Conservation (phyloP, 495 filamentous ascomycete species). For the Penicillium bovifimosum region DNA sequence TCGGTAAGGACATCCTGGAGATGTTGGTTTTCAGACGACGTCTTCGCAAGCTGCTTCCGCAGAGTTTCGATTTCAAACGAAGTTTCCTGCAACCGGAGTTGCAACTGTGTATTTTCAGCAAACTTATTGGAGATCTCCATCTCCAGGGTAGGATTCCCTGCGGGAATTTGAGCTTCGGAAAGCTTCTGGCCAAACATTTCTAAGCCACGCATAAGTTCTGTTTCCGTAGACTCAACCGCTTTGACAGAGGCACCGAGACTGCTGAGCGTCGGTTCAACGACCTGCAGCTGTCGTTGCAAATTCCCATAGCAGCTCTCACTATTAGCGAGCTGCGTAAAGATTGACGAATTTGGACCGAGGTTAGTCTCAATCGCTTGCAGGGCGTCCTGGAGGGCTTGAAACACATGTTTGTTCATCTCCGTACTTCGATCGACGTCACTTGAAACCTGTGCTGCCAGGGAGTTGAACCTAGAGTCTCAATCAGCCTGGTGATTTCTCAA, state of each 20-base stretch:
- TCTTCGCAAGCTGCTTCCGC: constrained; percentile 12
- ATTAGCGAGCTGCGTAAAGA: constrained; percentile 22
- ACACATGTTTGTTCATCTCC: constrained; percentile 11
- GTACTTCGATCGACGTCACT: constrained; percentile 9
- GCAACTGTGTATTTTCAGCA: constrained; percentile 22
- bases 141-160: constrained; percentile 9
- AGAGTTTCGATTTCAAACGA: constrained; percentile 12
- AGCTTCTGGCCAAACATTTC: constrained; percentile 18
- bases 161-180: constrained; percentile 15
- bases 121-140: constrained; percentile 11
- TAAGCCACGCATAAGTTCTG: constrained; percentile 18
- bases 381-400: constrained; percentile 15
- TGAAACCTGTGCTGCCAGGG: constrained; percentile 13
- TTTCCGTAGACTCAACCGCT: constrained; percentile 10
- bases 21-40: constrained; percentile 11
- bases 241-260: constrained; percentile 17
- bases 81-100: constrained; percentile 20
- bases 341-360: constrained; percentile 18
- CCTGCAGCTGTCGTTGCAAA: constrained; percentile 18
- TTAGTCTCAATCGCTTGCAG: constrained; percentile 14
- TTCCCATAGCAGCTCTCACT: constrained; percentile 7
- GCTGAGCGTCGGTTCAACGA: constrained; percentile 15
- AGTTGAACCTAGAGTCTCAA: constrained; percentile 14
- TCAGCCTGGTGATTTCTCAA: background rate
- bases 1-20: constrained; percentile 19